These are phyloP conservation scores for Solanum sitiens DNA, from an alignment of 257 asterid genomes.

Conservation along the genomic window DNA sequence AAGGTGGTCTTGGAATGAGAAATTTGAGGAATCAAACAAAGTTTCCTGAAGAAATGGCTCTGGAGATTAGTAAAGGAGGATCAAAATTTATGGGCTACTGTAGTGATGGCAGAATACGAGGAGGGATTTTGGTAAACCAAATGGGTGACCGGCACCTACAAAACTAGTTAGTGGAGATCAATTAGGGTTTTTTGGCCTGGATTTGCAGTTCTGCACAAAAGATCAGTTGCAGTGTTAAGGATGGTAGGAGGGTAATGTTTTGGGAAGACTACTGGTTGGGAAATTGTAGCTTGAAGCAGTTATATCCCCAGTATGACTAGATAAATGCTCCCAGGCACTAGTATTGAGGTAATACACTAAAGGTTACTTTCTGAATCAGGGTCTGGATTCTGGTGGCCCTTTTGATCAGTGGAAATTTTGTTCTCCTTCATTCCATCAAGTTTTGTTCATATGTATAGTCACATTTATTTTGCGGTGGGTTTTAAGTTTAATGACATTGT, in stretches of 20 bases:
- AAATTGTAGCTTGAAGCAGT: not conserved
- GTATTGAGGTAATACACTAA: not conserved
- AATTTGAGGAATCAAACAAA: not conserved
- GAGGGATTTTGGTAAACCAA: not conserved
- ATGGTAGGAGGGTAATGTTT: not conserved
- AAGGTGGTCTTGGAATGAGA: not conserved
- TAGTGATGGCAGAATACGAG: not conserved
- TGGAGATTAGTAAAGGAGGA: not conserved
- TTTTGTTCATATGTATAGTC: not conserved
- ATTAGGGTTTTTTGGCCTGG: not conserved
- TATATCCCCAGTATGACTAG: not conserved
- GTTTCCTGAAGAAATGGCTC: not conserved
- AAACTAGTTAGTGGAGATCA: not conserved
- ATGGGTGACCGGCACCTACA: not conserved
- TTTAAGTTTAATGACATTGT: not conserved
- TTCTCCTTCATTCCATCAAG: not conserved
- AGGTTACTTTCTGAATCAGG: not conserved
- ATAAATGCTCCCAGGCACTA: not conserved
- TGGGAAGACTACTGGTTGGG: not conserved
- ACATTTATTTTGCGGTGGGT: not conserved
- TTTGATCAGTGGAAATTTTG: not conserved
- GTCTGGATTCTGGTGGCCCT: not conserved
- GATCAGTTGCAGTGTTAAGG: not conserved
- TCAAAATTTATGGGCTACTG: not conserved
- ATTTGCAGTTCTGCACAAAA: not conserved